These are phyloP conservation scores for Cystobasidium ongulense DNA, from an alignment of 768 basidiomycete genomes.

Conservation along the genomic window DNA sequence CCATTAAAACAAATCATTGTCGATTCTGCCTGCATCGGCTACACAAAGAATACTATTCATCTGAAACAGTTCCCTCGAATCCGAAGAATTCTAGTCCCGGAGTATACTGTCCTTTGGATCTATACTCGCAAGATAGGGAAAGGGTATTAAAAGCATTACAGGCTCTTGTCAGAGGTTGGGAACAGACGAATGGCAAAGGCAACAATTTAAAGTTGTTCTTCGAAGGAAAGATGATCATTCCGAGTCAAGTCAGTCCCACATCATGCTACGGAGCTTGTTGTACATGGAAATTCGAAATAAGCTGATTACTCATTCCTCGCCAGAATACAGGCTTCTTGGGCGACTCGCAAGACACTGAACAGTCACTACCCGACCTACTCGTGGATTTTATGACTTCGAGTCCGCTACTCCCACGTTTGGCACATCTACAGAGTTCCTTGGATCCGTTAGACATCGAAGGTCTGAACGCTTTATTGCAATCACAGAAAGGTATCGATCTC, in stretches of 20 bases:
- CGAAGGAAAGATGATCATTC: conserved; percentile 55
- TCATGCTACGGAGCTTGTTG: background rate
- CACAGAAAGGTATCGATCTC: background rate
- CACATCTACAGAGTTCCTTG: conserved; percentile 62
- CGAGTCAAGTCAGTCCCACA: conserved; percentile 52
- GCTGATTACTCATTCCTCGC: background rate
- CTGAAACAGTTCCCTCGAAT: background rate
- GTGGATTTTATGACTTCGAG: conserved; percentile 51
- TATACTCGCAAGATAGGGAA: conserved; percentile 64
- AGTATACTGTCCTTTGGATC: conserved; percentile 77
- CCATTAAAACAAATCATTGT: conserved; percentile 64
- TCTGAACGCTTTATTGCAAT: conserved; percentile 47
- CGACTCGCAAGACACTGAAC: background rate
- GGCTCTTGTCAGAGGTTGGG: conserved; percentile 67
- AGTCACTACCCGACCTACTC: conserved; percentile 43
- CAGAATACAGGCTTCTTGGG: conserved; percentile 7
- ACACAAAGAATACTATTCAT: conserved; percentile 48
- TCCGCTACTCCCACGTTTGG: conserved; percentile 54
- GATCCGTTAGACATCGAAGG: conserved; percentile 82
- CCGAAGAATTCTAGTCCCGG: background rate
- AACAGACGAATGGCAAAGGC: conserved; percentile 54
- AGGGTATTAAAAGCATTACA: conserved; percentile 61
- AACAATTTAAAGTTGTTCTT: conserved; percentile 81
- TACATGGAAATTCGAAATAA: background rate
- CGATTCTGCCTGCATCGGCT: conserved; percentile 84